Conservation (phyloP, 306 rosid genomes). For the Rosa persica region DNA sequence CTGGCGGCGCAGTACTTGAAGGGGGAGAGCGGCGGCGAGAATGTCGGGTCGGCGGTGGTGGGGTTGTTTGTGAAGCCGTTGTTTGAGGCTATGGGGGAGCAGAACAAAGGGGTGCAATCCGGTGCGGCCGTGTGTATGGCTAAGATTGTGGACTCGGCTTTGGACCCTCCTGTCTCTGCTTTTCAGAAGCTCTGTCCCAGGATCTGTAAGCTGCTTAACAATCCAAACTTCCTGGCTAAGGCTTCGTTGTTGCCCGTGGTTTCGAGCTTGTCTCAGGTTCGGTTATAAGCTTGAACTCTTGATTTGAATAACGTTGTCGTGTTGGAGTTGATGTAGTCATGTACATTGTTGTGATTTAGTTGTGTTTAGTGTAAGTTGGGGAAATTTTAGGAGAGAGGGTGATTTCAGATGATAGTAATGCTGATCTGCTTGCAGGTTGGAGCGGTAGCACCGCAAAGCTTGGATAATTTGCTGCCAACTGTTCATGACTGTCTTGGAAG, state of each 20-base stretch:
- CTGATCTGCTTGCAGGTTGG: conserved; percentile 61
- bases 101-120: conserved; percentile 76
- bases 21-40: conserved; percentile 28
- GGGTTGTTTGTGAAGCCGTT: conserved; percentile 84
- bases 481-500: conserved; percentile 80
- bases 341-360: conserved; percentile 4
- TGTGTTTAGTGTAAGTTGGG: no score
- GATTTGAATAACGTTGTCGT: neutral
- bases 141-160: conserved; percentile 73
- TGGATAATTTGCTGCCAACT: conserved; percentile 69
- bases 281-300: neutral
- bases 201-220: conserved; percentile 83
- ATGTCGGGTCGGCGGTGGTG: conserved; percentile 60
- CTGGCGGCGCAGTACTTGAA: conserved; percentile 60
- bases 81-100: conserved; percentile 95
- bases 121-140: conserved; percentile 93
- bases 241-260: conserved; percentile 81
- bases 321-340: neutral
- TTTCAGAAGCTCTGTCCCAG: conserved; percentile 93
- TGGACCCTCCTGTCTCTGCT: conserved; percentile 47
- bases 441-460: conserved; percentile 82
- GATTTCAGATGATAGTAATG: neutral
- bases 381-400: neutral
- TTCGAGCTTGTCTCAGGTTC: conserved; percentile 81
- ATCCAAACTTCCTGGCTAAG: conserved; percentile 78